Base-by-base conservation (phyloP, 805 yeast species). In the Ogataea methanolica region DNA sequence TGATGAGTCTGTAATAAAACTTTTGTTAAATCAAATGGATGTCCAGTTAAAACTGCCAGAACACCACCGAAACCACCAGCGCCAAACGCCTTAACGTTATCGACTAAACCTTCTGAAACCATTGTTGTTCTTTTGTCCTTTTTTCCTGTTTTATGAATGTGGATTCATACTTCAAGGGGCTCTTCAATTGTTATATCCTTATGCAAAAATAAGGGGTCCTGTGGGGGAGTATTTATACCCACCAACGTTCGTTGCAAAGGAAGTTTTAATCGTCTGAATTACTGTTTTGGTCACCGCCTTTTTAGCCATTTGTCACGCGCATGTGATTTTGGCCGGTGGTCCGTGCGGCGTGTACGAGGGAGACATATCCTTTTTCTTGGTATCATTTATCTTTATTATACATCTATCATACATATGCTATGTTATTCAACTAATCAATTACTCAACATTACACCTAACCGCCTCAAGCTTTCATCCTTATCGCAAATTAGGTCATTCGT, bases 11-110 rank as follows among this genome's bases (percentile, higher is more conserved):
- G 99, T 52, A 92, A 79, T 50, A 96, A 76, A 15, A 92, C 99
- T 65, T 92, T 92, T 56, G 91, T 79, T 56, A 92, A 76, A 65
- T 94, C 99, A 64, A 92, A 92, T 1, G 99, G 99, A 65, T 92
- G 98, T 31, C 98, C 99, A 0, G 96, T 88, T 29, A 90, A 60
- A 15, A 92, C 98, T 2, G 98, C 97, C 67, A 96, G 91, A 22
- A 92, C 72, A 60, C 99, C 99, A 54, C 99, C 98, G 49, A 92
- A 86, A 21, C 97, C 99, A 39, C 99, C 99, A 7, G 97, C 83
- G 7, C 81, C 83, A 57, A 92, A 81, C 1, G 97, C 88, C 63
- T 91, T 89, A 56, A 85, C 71, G 70, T 92, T 95, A 49, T 88
- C 96, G 34, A 82, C 76, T 44, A 79, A 65, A 37, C 69, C 74